A percentile compares a stretch with the other conserved stretches of the same genome.
Evolutionary conservation across 768 basidiomycete species (phyloP).

Genomic region (Candolleomyces aberdarensis): DNA sequence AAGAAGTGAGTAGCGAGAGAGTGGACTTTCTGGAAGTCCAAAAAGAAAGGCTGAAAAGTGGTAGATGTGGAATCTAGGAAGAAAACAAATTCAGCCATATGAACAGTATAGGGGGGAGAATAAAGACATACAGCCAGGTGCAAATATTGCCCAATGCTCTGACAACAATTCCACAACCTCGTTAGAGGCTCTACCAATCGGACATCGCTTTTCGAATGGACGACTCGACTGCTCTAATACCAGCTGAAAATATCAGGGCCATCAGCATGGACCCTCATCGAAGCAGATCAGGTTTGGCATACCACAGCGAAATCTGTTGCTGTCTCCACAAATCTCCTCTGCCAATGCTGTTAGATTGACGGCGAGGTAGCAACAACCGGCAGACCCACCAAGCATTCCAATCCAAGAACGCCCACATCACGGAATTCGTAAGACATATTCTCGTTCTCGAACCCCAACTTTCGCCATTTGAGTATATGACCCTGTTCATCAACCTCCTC

Average conservation of each 20-base stretch:
- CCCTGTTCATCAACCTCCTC: constrained; percentile 51
- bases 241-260: constrained; percentile 40
- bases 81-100: constrained; percentile 8
- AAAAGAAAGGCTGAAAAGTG: constrained; percentile 82
- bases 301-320: constrained; percentile 81
- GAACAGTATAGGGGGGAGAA: not conserved
- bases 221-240: constrained; percentile 79
- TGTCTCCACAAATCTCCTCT: constrained; percentile 67
- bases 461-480: constrained; percentile 63
- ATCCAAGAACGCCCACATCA: constrained; percentile 74
- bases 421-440: constrained; percentile 73
- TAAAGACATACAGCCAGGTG: constrained; percentile 68
- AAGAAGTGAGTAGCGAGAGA: constrained; percentile 81
- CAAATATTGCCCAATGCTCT: constrained; percentile 83
- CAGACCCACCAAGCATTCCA: constrained; percentile 71
- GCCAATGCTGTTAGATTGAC: not conserved
- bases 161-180: constrained; percentile 82
- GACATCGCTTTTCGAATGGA: constrained; percentile 72
- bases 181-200: constrained; percentile 79
- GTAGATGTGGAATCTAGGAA: constrained; percentile 71
- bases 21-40: constrained; percentile 82
- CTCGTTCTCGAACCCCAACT: constrained; percentile 76
- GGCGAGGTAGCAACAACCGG: not conserved
- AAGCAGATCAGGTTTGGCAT: constrained; percentile 8
- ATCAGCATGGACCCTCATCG: not conserved